Evolutionary conservation across 2,329 filamentous ascomycete genomes (phyloP).

Genomic region (Phoma sp.): DNA sequence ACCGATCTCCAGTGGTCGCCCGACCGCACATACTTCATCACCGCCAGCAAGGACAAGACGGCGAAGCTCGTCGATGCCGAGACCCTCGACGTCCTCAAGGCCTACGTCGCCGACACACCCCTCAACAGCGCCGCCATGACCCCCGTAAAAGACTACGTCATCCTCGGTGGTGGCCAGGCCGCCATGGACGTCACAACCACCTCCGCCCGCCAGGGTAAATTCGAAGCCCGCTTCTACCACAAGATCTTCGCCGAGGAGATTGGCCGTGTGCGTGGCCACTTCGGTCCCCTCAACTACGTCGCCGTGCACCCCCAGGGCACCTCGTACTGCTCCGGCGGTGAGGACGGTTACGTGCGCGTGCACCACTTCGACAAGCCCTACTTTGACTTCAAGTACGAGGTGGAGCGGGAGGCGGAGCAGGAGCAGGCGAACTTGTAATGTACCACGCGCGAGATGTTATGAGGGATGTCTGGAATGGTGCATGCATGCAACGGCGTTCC

Average conservation of each 20-base stretch:
- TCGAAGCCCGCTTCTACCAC: conserved; percentile 99
- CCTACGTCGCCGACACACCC: conserved; percentile 88
- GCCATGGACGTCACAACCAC: conserved; percentile 99
- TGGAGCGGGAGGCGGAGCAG: conserved; percentile 75
- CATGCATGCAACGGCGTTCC: conserved; percentile 49
- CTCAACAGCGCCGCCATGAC: conserved; percentile 96
- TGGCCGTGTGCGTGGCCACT: conserved; percentile 94
- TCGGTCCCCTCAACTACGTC: conserved; percentile 95
- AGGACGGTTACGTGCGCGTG: conserved; percentile 97
- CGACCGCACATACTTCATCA: conserved; percentile 98
- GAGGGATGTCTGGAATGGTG: conserved; percentile 33
- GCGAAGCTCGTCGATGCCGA: conserved; percentile 88
- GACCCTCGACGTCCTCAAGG: conserved; percentile 91
- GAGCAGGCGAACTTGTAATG: conserved; percentile 19
- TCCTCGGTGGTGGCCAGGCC: conserved; percentile 96
- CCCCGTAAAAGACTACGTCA: conserved; percentile 95
- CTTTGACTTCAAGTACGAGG: conserved; percentile 98
- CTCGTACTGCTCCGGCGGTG: conserved; percentile 92
- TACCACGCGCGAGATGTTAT: conserved; percentile 20
- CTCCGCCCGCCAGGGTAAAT: conserved; percentile 93
- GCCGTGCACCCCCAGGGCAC: conserved; percentile 90
- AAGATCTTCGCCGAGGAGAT: conserved; percentile 99
- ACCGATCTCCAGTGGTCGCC: conserved; percentile 94
- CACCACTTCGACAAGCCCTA: conserved; percentile 99
- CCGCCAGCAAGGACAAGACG: conserved; percentile 96